phyloP scores from a whole-genome alignment of 257 asterid genomes.

The Rehmannia glutinosa region DNA sequence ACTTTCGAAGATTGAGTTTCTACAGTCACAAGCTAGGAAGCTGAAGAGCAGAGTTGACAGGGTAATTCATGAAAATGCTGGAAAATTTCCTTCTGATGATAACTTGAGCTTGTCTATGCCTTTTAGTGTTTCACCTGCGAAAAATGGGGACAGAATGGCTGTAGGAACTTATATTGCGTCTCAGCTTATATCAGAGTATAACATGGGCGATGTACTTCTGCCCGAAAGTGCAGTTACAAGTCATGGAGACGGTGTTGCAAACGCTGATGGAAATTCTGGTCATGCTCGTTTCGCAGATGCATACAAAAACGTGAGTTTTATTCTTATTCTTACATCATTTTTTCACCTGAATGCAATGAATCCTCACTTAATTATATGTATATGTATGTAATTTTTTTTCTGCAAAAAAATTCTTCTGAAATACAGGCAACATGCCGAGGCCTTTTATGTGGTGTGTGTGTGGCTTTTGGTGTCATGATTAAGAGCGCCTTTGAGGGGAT shows the following conservation, averaged over 20 bases:
- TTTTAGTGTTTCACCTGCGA: slow-evolving; percentile 32
- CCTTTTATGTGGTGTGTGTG: neutral
- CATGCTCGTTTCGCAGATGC: slow-evolving; percentile 16
- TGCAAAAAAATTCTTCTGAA: neutral
- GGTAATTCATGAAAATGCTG: slow-evolving; percentile 48
- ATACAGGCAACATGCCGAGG: neutral
- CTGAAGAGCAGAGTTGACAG: slow-evolving; percentile 41
- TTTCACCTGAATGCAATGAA: too few species aligned
- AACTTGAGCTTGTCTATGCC: slow-evolving; percentile 24
- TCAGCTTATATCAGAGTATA: slow-evolving; percentile 42
- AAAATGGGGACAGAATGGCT: slow-evolving; percentile 36
- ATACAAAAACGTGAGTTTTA: slow-evolving; percentile 28
- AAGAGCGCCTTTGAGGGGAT: neutral
- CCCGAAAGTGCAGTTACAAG: slow-evolving; percentile 42
- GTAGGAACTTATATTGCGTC: slow-evolving; percentile 45
- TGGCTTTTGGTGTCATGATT: neutral
- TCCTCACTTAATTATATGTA: too few species aligned
- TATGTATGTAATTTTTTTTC: too few species aligned
- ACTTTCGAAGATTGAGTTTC: slow-evolving; percentile 41
- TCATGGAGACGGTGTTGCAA: slow-evolving; percentile 23
- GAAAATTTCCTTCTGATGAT: slow-evolving; percentile 26
- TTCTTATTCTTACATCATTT: too few species aligned
- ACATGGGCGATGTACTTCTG: slow-evolving; percentile 23
- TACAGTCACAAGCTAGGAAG: slow-evolving; percentile 39
- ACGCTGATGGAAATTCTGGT: slow-evolving; percentile 19